phyloP scores from a whole-genome alignment of 768 basidiomycete species.

The Hirschioporus abietinus region DNA sequence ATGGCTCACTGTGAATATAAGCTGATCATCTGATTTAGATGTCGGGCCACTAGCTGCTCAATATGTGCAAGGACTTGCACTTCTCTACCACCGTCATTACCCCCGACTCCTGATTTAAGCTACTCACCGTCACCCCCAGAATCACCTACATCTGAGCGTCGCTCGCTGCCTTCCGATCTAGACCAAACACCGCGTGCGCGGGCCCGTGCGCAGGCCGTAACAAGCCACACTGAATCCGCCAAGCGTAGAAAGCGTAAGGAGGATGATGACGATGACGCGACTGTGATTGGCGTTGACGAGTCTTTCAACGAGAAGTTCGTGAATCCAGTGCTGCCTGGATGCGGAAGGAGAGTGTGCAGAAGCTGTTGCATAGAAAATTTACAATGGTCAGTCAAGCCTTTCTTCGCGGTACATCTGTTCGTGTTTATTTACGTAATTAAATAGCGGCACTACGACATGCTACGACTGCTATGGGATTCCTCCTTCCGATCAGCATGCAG shows the following conservation, averaged over 20 bases:
- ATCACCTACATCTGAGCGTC: neutral
- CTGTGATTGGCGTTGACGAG: neutral
- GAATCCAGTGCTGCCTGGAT: neutral
- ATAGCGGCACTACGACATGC: conserved; percentile 3
- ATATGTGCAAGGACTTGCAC: neutral
- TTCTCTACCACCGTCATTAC: neutral
- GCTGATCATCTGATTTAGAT: neutral
- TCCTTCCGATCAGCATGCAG: neutral
- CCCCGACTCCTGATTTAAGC: conserved; percentile 2
- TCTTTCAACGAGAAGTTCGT: neutral
- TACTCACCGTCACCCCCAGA: neutral
- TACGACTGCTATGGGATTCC: conserved; percentile 3
- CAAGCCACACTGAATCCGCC: neutral
- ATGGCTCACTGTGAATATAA: neutral
- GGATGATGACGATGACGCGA: conserved; percentile 1
- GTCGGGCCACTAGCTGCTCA: neutral
- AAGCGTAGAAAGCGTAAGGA: conserved; percentile 1
- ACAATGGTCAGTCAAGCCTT: neutral
- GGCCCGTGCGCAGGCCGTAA: neutral
- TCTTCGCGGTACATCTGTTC: neutral
- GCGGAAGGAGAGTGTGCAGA: neutral
- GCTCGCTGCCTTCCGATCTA: neutral
- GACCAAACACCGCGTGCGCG: neutral
- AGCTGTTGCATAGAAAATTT: conserved; percentile 1
- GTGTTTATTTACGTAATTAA: neutral